Evolutionary conservation across 805 yeast species (phyloP), one percentile per base, ranked within the genome.

Genomic region (Teunomyces gatunensis): DNA sequence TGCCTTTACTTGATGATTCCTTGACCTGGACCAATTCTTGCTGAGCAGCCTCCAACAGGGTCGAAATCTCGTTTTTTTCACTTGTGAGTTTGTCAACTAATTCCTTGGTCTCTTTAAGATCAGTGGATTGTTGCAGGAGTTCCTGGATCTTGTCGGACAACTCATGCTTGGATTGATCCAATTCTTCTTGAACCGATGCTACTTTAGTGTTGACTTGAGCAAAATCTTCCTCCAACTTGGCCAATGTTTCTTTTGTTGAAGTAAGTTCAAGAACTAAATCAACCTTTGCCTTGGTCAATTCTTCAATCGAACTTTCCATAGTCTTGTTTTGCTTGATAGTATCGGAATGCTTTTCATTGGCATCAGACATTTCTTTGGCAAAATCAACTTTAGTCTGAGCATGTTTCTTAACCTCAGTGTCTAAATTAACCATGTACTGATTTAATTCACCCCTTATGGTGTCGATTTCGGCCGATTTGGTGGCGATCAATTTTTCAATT

Each of bases 391-490:
- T 17, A 1, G 30, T 39, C 7, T 28, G 13, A 15, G n/a, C 13
- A 15, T 25, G 34, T 7, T 13, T 15, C 13, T 40, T 11, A n/a
- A 10, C 20, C 9, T 27, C 23, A 3, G 34, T 10, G 6, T 42
- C 45, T 11, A 42, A 32, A 11, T 32, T 30, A 18, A 28, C 15
- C 12, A 4, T 10, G 10, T 13, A 12, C 7, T 18, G 27, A 4
- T 9, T 40, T 5, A 44, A 13, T 21, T 40, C 28, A 23, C 12
- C 13, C 33, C 46, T 48, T 30, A 54, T 43, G 21, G 32, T 29
- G 25, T 53, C 45, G 33, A 61, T 53, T 41, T 54, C 55, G 20
- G 46, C 47, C 48, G 65, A 69, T 45, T 60, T 60, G 17, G 51
- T 54, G 6, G 58, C 60, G 5, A 56, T 50, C 34, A 58, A 37